Evolutionary conservation across 371 early-diverging fungal species (phyloP).

Genomic region (Conidiobolus incongruus): DNA sequence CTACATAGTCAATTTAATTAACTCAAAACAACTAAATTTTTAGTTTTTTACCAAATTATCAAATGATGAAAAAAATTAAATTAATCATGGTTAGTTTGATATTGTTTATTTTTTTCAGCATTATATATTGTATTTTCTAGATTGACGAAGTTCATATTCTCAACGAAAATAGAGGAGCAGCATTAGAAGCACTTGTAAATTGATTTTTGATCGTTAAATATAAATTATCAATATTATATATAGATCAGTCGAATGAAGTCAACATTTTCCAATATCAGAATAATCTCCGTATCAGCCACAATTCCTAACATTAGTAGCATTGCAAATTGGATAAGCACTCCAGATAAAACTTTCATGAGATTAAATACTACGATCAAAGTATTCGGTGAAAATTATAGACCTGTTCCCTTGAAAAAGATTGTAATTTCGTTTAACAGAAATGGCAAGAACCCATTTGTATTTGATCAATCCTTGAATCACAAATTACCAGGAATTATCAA

Average conservation of each 20-base stretch:
- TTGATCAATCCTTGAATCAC: conserved; percentile 38
- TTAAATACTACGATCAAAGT: conserved; percentile 9
- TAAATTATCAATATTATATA: neutral
- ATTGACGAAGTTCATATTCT: conserved; percentile 29
- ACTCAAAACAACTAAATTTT: neutral
- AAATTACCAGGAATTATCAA: conserved; percentile 36
- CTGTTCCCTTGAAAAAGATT: conserved; percentile 33
- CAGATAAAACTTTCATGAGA: conserved; percentile 8
- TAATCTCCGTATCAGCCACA: conserved; percentile 64
- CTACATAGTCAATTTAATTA: too few relatives aligned
- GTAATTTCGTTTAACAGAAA: conserved; percentile 27
- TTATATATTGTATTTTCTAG: conserved; percentile 5
- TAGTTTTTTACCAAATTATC: neutral
- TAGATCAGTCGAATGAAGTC: conserved; percentile 8
- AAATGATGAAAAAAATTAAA: neutral
- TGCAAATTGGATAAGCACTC: conserved; percentile 35
- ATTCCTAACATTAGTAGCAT: conserved; percentile 69
- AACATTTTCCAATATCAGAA: conserved; percentile 10
- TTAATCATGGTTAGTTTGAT: neutral
- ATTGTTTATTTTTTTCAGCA: neutral
- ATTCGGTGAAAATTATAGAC: conserved; percentile 64
- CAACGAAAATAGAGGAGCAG: conserved; percentile 19
- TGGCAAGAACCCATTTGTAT: conserved; percentile 22
- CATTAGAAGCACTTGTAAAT: conserved; percentile 26
- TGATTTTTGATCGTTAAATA: neutral